Evolutionary conservation across 108 stramenopile genomes (phyloP).

Genomic region (Parmales sp.): DNA sequence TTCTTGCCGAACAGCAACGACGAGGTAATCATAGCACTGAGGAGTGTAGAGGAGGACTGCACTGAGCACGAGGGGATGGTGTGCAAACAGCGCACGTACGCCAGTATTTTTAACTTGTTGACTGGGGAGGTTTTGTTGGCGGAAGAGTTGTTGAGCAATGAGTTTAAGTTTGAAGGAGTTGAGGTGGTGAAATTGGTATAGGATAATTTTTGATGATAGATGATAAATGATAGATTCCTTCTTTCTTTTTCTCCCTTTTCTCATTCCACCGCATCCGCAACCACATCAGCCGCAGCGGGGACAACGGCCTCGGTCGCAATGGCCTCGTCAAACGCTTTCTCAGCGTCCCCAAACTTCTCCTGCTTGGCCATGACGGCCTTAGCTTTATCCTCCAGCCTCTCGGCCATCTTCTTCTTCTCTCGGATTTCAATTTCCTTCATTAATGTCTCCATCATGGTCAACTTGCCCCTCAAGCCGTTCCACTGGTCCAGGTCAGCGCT

Average conservation of each 20-base stretch:
- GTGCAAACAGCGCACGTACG: conserved; percentile 81
- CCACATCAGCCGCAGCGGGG: too few species aligned
- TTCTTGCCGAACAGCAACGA: conserved; percentile 82
- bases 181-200: conserved; percentile 89
- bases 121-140: conserved; percentile 83
- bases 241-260: background rate
- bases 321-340: conserved; percentile 30
- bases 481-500: background rate
- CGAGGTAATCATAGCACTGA: conserved; percentile 64
- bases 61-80: conserved; percentile 41
- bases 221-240: background rate
- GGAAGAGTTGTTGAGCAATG: conserved; percentile 60
- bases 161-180: conserved; percentile 86
- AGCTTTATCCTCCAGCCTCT: conserved; percentile 86
- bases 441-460: conserved; percentile 91
- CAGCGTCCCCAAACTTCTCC: conserved; percentile 57
- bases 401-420: conserved; percentile 94
- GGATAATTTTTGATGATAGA: conserved; percentile 24
- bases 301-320: too few species aligned
- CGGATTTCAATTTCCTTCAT: conserved; percentile 97
- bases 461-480: conserved; percentile 56
- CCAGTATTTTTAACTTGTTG: conserved; percentile 74
- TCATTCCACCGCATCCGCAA: too few species aligned
- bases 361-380: conserved; percentile 62
- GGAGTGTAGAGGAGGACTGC: conserved; percentile 86